phyloP scores from a whole-genome alignment of 2,329 filamentous ascomycete species.

The Sphaerulina vaccinii region DNA sequence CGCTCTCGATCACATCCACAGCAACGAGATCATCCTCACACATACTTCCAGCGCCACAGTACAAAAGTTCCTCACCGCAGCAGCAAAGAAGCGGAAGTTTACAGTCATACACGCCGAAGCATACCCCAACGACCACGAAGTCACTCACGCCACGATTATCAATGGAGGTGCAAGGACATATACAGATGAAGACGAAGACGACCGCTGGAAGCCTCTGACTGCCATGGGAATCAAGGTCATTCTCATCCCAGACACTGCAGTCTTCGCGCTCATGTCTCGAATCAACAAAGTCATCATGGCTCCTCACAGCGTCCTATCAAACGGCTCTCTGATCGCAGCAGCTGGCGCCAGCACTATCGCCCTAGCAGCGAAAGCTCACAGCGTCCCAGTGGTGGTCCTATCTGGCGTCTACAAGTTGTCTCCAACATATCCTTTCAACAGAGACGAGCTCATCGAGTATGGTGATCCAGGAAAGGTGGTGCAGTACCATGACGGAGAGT shows the following conservation, averaged over 20 bases:
- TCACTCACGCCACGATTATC: constrained; percentile 60
- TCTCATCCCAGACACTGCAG: constrained; percentile 76
- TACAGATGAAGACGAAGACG: constrained; percentile 48
- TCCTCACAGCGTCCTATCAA: constrained; percentile 82
- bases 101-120: constrained; percentile 81
- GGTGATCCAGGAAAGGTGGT: constrained; percentile 76
- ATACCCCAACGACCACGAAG: constrained; percentile 66
- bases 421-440: constrained; percentile 81
- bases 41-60: constrained; percentile 84
- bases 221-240: constrained; percentile 79
- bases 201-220: constrained; percentile 73
- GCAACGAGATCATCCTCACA: constrained; percentile 87
- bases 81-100: constrained; percentile 85
- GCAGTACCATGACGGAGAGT: constrained; percentile 72
- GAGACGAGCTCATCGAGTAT: constrained; percentile 79
- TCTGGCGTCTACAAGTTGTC: constrained; percentile 92
- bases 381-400: constrained; percentile 82
- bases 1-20: constrained; percentile 88
- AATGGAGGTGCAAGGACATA: constrained; percentile 52
- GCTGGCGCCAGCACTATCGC: constrained; percentile 82
- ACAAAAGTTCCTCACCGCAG: constrained; percentile 83
- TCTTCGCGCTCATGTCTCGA: constrained; percentile 91
- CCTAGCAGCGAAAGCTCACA: constrained; percentile 76
- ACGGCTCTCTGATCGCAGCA: constrained; percentile 81
- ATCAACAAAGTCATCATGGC: constrained; percentile 94